These are phyloP conservation scores for Dillenia suffruticosa DNA, from an alignment of 164 flowering plant species.

Conservation along the genomic window DNA sequence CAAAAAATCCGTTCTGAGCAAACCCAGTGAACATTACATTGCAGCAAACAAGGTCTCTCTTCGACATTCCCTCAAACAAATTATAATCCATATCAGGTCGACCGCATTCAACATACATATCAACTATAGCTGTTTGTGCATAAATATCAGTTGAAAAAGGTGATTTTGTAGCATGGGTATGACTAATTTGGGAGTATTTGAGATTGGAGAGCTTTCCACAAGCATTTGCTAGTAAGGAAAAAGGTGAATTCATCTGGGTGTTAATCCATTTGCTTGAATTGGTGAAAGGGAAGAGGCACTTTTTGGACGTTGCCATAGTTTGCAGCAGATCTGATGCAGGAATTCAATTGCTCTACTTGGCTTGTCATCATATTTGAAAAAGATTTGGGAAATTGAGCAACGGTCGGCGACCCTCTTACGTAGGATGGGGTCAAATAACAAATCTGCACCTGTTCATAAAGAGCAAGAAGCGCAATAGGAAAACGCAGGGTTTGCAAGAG, in stretches of 20 bases:
- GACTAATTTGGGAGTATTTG: slow-evolving; percentile 32
- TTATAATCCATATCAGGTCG: slow-evolving; percentile 21
- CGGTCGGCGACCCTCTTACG: neutral
- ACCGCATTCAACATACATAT: slow-evolving; percentile 43
- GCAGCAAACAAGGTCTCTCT: slow-evolving; percentile 57
- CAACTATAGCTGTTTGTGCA: slow-evolving; percentile 45
- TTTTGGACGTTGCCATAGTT: slow-evolving; percentile 20
- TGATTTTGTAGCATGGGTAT: slow-evolving; percentile 50
- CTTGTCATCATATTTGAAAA: slow-evolving; percentile 16
- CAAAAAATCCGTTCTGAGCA: slow-evolving; percentile 27
- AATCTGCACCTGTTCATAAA: no score
- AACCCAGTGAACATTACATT: slow-evolving; percentile 56
- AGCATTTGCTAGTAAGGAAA: slow-evolving; percentile 57
- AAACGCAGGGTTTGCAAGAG: no score
- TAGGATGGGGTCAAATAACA: no score
- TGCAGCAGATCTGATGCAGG: slow-evolving; percentile 33
- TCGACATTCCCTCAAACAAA: slow-evolving; percentile 48
- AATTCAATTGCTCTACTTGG: slow-evolving; percentile 35
- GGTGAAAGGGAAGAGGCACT: slow-evolving; percentile 47
- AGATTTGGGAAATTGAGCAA: slow-evolving; percentile 16
- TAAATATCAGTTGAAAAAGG: slow-evolving; percentile 34
- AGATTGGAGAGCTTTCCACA: slow-evolving; percentile 40
- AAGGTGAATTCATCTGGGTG: slow-evolving; percentile 52
- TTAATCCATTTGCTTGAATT: slow-evolving; percentile 37
- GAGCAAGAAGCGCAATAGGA: no score